Evolutionary conservation across 176 grass and related monocot species (phyloP), one percentile per base, ranked within the genome.

Genomic region (Panicum miliaceum): DNA sequence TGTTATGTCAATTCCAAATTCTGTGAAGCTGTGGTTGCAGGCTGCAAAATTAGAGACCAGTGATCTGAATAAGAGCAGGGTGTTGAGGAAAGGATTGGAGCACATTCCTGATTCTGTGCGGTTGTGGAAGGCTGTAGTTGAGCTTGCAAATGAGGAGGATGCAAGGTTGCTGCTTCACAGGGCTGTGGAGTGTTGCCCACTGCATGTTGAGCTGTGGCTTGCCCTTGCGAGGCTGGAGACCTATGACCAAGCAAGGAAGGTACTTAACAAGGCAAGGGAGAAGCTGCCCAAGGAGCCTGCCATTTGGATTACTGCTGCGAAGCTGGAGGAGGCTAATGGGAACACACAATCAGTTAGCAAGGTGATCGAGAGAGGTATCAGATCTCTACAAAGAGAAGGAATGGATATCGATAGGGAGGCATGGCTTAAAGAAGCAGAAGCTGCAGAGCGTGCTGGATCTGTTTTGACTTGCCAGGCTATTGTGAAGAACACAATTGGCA

Each of bases 291-390:
- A 94, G 72, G 94, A 97, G 50, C 94, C 90, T 82, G 86, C 92
- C 71, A 97, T 97, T 88, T 97, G 94, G 94, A 97, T 97, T 34
- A 97, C 92, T 65, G 94, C 94, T 79, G 94, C 94, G 71, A 97
- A 97, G 77, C 86, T 97, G 7, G 94, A 97, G 84, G 94, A 97
- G 75, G 92, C 94, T 67, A 94, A 94, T 84, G 94, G 88, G 20
- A 94, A 97, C 58, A 85, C 70, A 2, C 71, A 90, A 16, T 97
- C 94, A 26, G 88, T 97, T 66, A 84, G 19, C 46, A 97, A 97
- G 90, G 90, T 97, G 61, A 91, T 97, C 4, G 92, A 97, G 38
- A 94, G 94, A 88, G 90, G 90, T 84, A 94, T 97, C 92, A 77
- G 78, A 64, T 85, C 90, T 74, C 92, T 97, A 66, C 94, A 97